phyloP scores from a whole-genome alignment of 805 yeast species.

The Yarrowia alimentaria region DNA sequence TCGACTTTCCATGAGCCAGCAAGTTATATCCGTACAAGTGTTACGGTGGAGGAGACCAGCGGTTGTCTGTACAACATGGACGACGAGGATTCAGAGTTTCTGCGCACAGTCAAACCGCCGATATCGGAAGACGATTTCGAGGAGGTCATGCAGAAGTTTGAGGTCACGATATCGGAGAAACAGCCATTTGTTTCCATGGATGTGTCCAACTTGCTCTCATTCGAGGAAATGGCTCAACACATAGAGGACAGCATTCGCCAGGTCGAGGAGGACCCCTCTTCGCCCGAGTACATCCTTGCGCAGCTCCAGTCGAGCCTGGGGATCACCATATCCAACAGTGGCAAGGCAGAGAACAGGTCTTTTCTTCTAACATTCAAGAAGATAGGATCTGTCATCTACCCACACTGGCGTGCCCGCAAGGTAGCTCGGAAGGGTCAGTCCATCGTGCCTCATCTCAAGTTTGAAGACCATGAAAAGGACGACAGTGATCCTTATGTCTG shows the following conservation, averaged over 20 bases:
- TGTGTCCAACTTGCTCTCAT: slow-evolving; percentile 69
- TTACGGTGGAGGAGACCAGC: slow-evolving; percentile 92
- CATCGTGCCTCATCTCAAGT: slow-evolving; percentile 71
- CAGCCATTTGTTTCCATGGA: slow-evolving; percentile 90
- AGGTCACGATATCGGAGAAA: slow-evolving; percentile 66
- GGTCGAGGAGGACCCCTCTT: slow-evolving; percentile 56
- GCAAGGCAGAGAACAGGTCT: slow-evolving; percentile 16
- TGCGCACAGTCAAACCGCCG: slow-evolving; percentile 46
- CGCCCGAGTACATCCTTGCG: slow-evolving; percentile 38
- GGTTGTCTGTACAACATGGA: slow-evolving; percentile 89
- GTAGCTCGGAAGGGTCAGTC: slow-evolving; percentile 65
- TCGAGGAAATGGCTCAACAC: slow-evolving; percentile 62
- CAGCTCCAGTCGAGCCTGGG: slow-evolving; percentile 40
- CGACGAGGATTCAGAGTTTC: slow-evolving; percentile 75
- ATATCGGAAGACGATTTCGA: slow-evolving; percentile 82
- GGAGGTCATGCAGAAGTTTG: slow-evolving; percentile 67
- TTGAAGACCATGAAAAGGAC: slow-evolving; percentile 86
- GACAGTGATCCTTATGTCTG: slow-evolving; percentile 94
- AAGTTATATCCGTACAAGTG: slow-evolving; percentile 80
- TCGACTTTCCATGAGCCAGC: slow-evolving; percentile 70
- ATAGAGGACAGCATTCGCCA: slow-evolving; percentile 42
- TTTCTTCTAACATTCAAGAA: slow-evolving; percentile 36
- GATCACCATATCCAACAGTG: slow-evolving; percentile 34
- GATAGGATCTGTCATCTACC: slow-evolving; percentile 68
- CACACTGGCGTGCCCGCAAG: slow-evolving; percentile 78